Conservation (phyloP, 1,284 basidiomycete genomes). For the Melampsora occidentalis region DNA sequence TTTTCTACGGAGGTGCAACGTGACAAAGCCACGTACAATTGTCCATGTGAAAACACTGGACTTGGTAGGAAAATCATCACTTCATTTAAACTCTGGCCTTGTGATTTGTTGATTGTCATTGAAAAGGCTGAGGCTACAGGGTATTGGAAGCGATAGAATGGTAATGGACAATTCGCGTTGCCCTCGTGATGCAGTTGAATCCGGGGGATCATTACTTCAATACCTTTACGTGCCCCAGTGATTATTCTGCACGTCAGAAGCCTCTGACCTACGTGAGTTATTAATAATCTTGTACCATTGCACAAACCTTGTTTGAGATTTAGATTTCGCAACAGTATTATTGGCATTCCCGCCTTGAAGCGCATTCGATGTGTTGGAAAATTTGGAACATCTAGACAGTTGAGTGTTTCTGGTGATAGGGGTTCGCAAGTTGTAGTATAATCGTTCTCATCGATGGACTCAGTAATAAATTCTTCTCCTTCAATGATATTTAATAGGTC, state of each 20-base stretch:
- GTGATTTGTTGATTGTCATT: constrained; percentile 21
- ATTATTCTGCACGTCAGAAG: background rate
- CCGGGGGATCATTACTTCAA: background rate
- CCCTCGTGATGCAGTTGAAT: background rate
- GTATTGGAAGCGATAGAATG: background rate
- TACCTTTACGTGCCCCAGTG: background rate
- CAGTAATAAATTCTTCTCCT: no score
- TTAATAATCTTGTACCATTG: constrained; percentile 11
- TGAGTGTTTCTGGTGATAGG: background rate
- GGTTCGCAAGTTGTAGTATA: background rate
- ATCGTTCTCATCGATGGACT: no score
- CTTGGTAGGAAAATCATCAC: background rate
- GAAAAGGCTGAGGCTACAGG: constrained; percentile 15
- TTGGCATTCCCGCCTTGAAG: constrained; percentile 3
- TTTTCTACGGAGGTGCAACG: background rate
- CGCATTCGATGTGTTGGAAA: background rate
- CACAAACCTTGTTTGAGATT: background rate
- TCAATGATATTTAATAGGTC: background rate
- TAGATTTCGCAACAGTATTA: background rate
- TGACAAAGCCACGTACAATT: constrained; percentile 11
- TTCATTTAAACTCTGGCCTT: constrained; percentile 6
- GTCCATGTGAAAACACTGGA: constrained; percentile 18
- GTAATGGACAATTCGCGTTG: background rate
- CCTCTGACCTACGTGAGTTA: background rate
- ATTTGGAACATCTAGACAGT: background rate